Conservation (phyloP, 257 asterid genomes). For the Misopates orontium region DNA sequence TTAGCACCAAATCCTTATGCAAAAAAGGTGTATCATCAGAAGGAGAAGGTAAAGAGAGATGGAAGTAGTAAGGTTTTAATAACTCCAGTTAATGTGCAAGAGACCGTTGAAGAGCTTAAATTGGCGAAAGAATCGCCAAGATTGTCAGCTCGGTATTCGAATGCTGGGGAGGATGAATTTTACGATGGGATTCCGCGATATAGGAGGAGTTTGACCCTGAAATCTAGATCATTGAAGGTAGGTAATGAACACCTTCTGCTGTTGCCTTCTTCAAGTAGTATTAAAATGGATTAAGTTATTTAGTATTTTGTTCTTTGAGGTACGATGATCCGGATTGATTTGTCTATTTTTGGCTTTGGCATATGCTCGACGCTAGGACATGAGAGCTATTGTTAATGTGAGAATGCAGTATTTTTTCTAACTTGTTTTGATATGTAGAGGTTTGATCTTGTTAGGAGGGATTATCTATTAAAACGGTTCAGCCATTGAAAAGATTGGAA, state of each 20-base stretch:
- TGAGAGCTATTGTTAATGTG: too few species aligned
- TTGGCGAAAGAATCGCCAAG: constrained; percentile 31
- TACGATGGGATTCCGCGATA: constrained; percentile 81
- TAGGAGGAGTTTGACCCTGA: constrained; percentile 43
- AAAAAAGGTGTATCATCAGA: constrained; percentile 28
- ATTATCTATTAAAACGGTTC: too few species aligned
- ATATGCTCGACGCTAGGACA: too few species aligned
- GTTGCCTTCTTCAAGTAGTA: not conserved
- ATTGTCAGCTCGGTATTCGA: constrained; percentile 29
- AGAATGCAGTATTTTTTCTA: too few species aligned
- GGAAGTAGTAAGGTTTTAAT: constrained; percentile 19
- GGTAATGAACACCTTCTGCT: constrained; percentile 1
- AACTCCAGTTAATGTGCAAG: constrained; percentile 22
- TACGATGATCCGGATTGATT: not conserved
- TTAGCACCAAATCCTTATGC: constrained; percentile 41
- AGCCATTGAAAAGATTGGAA: too few species aligned
- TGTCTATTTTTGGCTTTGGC: not conserved
- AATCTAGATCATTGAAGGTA: constrained; percentile 67
- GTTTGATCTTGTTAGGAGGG: too few species aligned
- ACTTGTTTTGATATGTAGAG: too few species aligned
- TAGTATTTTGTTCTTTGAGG: constrained; percentile 5
- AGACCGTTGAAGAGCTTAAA: constrained; percentile 24
- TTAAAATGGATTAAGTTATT: not conserved
- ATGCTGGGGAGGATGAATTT: constrained; percentile 57
- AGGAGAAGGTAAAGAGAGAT: constrained; percentile 27